Evolutionary conservation across 2,329 filamentous ascomycete genomes (phyloP).

Genomic region (Colletotrichum sidae): DNA sequence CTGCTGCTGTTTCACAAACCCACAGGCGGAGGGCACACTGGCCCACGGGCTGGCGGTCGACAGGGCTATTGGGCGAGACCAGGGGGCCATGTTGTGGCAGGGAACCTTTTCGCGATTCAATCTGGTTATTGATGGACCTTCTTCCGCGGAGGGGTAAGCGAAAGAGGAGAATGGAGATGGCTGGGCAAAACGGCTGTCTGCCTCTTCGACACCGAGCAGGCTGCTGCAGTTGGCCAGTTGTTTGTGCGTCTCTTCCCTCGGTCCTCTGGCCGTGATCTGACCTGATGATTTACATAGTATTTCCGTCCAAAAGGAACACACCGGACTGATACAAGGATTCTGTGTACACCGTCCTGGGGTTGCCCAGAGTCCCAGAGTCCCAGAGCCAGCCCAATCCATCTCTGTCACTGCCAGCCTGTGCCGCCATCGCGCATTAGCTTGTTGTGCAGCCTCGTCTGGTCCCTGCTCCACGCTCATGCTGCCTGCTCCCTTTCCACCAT

Average conservation of each 20-base stretch:
- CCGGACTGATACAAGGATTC: no score
- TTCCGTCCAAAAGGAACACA: no score
- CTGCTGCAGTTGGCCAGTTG: background rate
- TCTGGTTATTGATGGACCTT: slow-evolving; percentile 1
- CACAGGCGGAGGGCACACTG: slow-evolving; percentile 19
- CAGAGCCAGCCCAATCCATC: background rate
- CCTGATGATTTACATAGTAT: no score
- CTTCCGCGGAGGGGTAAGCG: background rate
- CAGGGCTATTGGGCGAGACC: slow-evolving; percentile 33
- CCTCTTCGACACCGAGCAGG: background rate
- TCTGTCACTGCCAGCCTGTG: slow-evolving; percentile 20
- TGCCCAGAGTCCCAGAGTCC: background rate
- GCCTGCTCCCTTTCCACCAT: background rate
- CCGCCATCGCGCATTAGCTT: slow-evolving; percentile 23
- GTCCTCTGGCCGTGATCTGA: no score
- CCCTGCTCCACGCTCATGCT: background rate
- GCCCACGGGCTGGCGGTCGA: slow-evolving; percentile 22
- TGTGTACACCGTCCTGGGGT: no score
- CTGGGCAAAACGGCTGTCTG: slow-evolving; percentile 1
- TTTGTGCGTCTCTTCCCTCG: no score
- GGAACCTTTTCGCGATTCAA: background rate
- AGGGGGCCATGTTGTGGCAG: slow-evolving; percentile 28
- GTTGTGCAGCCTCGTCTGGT: slow-evolving; percentile 26
- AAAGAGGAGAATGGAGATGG: slow-evolving; percentile 10
- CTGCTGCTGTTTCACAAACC: slow-evolving; percentile 16